phyloP scores from a whole-genome alignment of 345 rosid genomes.

The Psidium friedrichsthalianum region DNA sequence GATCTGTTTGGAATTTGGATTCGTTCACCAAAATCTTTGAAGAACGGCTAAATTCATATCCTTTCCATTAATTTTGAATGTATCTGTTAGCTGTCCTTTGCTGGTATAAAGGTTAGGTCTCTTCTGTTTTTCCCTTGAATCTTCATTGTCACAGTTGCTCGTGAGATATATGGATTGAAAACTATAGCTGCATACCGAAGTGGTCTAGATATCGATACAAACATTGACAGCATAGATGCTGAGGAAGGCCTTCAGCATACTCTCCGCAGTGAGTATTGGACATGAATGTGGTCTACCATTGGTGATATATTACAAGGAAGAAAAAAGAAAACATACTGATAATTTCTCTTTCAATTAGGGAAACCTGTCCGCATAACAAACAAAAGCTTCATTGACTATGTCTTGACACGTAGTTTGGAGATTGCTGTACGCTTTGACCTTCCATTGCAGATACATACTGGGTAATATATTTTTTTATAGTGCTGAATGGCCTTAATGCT shows the following conservation, averaged over 20 bases:
- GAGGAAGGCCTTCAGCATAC: slow-evolving; percentile 61
- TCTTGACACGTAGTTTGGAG: slow-evolving; percentile 56
- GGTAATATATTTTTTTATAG: slow-evolving; percentile 32
- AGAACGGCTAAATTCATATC: slow-evolving; percentile 69
- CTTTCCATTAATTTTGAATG: slow-evolving; percentile 25
- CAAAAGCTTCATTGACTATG: slow-evolving; percentile 75
- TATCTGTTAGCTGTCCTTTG: background rate
- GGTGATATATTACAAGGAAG: background rate
- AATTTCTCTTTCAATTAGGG: slow-evolving; percentile 41
- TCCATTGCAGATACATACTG: slow-evolving; percentile 95
- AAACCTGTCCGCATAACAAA: slow-evolving; percentile 52
- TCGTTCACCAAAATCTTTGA: slow-evolving; percentile 43
- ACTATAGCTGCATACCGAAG: slow-evolving; percentile 90
- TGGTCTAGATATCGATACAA: slow-evolving; percentile 69
- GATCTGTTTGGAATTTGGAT: slow-evolving; percentile 58
- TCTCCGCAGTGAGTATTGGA: slow-evolving; percentile 33
- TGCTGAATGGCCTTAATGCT: background rate
- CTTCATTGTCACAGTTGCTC: slow-evolving; percentile 31
- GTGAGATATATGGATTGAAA: slow-evolving; percentile 61
- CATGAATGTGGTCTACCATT: background rate
- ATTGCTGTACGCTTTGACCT: slow-evolving; percentile 45
- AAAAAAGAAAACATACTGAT: slow-evolving; percentile 1
- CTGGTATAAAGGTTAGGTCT: background rate
- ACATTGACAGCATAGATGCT: slow-evolving; percentile 45
- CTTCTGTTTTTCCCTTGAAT: slow-evolving; percentile 34